Evolutionary conservation across 441 rosid species (phyloP).

Genomic region (Hypseocharis bilobata): DNA sequence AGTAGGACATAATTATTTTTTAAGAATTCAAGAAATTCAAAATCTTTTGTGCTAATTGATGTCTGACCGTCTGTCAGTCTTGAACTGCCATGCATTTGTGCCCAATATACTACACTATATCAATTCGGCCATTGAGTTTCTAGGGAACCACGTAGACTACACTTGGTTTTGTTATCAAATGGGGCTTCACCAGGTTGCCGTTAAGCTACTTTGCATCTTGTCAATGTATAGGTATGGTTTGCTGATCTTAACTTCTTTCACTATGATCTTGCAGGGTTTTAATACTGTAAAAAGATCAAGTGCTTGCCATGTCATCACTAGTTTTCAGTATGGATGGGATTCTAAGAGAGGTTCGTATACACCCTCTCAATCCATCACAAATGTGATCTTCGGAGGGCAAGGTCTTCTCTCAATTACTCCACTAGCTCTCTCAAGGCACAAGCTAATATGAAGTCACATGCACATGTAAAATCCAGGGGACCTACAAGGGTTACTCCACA

Average conservation of each 20-base stretch:
- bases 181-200: background rate
- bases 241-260: background rate
- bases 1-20: background rate
- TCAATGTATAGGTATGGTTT: background rate
- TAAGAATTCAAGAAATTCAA: background rate
- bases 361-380: background rate
- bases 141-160: no score
- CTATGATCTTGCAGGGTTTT: background rate
- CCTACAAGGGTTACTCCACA: conserved; percentile 34
- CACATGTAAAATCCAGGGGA: conserved; percentile 36
- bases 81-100: background rate
- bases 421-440: background rate
- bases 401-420: background rate
- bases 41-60: background rate
- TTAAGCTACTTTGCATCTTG: background rate
- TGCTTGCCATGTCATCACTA: no score
- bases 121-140: no score
- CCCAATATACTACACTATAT: no score
- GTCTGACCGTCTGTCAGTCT: background rate
- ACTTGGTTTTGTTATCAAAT: no score
- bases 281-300: background rate
- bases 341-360: background rate
- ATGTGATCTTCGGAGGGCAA: background rate
- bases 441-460: conserved; percentile 35
- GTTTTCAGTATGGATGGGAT: no score